Base-by-base conservation (phyloP, 805 yeast genomes). In the Kregervanrija delftensis region DNA sequence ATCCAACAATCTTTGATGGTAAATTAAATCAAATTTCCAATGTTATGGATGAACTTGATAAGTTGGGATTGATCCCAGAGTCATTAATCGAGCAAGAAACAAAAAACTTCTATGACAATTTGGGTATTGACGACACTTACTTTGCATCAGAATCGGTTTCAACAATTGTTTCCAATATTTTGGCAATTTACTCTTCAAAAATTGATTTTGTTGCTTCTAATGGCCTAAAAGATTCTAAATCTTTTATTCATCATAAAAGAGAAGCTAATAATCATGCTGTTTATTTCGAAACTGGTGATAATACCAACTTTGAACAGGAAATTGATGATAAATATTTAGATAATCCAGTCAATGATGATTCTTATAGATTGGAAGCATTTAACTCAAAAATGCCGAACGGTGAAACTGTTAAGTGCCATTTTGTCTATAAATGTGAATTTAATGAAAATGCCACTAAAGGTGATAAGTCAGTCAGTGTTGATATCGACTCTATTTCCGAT, bases 61-160 rank as follows among this genome's bases (percentile, higher is more conserved):
- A 76, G 43, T 79, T 83, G 32, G 98, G 96, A 0, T 86, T 91
- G 59, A 86, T 91, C 49, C 99, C 98, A 9, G 95, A 86, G 55
- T 67, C 77, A 45, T 72, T 88, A 55, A 86, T 91, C 52, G 96
- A 89, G 65, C 71, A 76, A 44, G 98, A 91, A 66, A 82, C 91
- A 8, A 76, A 73, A 48, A 89, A 96, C 95, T 90, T 91, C 63
- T 93, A 93, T 69, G 79, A 84, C 46, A 67, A 77, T 35, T 73
- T 91, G 52, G 96, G 96, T 28, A 88, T 91, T 48, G 96, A 90
- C 60, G 96, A 89, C 59, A 83, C 87, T 30, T 91, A 86, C 65
- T 90, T 91, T 61, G 93, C 93, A 37, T 79, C 84, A 50, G 96
- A 91, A 60, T 70, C 86, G 5, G 84, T 90, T 11, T 79, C 75